A percentile compares a stretch with the other conserved stretches of the same genome.
Evolutionary conservation across 805 yeast genomes (phyloP).

Genomic region (Yamadazyma sp.): DNA sequence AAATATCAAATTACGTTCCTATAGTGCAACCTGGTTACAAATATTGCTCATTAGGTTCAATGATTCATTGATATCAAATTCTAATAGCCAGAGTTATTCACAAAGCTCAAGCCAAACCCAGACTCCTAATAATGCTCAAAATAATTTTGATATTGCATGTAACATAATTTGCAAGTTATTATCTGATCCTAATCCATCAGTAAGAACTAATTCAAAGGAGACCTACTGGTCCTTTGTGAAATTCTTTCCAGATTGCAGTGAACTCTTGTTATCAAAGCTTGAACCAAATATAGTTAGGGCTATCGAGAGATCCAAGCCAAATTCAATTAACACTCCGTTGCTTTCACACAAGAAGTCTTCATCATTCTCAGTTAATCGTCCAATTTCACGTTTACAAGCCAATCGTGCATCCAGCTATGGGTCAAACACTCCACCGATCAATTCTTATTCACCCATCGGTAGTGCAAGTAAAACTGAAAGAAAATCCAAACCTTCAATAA

Average conservation of each 20-base stretch:
- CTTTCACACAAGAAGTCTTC: slow-evolving; percentile 3
- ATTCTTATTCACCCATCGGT: not conserved
- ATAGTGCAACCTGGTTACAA: slow-evolving; percentile 68
- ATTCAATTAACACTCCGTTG: not conserved
- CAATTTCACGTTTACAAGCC: not conserved
- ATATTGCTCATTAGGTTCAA: slow-evolving; percentile 54
- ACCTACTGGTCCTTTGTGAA: slow-evolving; percentile 69
- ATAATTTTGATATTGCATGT: slow-evolving; percentile 41
- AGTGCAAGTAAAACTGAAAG: not conserved
- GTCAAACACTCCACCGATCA: not conserved
- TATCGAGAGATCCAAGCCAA: slow-evolving; percentile 57
- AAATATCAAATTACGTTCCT: slow-evolving; percentile 66
- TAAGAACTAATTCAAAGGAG: slow-evolving; percentile 69
- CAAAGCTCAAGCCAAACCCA: not conserved
- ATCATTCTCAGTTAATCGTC: slow-evolving; percentile 2
- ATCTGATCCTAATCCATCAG: slow-evolving; percentile 76
- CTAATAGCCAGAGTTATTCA: not conserved
- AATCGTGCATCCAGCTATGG: too few relatives aligned
- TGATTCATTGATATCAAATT: slow-evolving; percentile 17
- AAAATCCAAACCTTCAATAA: slow-evolving; percentile 44
- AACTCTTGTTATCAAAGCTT: slow-evolving; percentile 32
- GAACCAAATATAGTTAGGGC: slow-evolving; percentile 54
- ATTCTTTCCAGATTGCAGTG: slow-evolving; percentile 53
- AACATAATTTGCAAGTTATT: slow-evolving; percentile 59
- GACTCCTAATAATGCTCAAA: slow-evolving; percentile 11